These are phyloP conservation scores for Chlorociboria aeruginascens DNA, from an alignment of 495 filamentous ascomycete species.

Conservation along the genomic window DNA sequence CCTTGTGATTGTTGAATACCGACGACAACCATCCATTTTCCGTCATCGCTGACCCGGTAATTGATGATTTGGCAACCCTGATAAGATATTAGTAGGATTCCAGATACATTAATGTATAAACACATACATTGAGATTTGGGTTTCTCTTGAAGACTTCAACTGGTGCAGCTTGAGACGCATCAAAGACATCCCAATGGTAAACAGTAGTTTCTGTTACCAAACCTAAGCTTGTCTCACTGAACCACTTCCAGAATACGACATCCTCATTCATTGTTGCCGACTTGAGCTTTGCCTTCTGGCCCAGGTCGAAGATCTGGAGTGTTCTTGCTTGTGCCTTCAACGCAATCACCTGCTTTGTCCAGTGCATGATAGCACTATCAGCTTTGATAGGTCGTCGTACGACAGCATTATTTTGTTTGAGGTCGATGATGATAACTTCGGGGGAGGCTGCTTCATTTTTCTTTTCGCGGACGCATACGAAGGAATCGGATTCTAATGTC, in stretches of 20 bases:
- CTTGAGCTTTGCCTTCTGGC: constrained; percentile 83
- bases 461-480: constrained; percentile 90
- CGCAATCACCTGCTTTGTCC: constrained; percentile 88
- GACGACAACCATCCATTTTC: constrained; percentile 96
- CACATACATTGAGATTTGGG: constrained; percentile 68
- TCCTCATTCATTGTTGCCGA: constrained; percentile 92
- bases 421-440: constrained; percentile 92
- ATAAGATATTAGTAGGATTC: constrained; percentile 4
- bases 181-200: constrained; percentile 96
- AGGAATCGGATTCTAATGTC: constrained; percentile 96
- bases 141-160: constrained; percentile 90
- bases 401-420: constrained; percentile 78
- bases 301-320: constrained; percentile 94
- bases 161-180: constrained; percentile 60
- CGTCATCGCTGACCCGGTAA: constrained; percentile 90
- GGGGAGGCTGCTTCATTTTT: constrained; percentile 65
- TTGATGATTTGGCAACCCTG: constrained; percentile 98
- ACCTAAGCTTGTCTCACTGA: constrained; percentile 74
- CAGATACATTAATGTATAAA: background rate
- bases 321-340: constrained; percentile 85
- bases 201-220: constrained; percentile 82
- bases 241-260: constrained; percentile 98
- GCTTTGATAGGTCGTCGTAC: constrained; percentile 94
- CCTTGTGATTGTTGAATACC: constrained; percentile 90
- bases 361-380: constrained; percentile 99